Evolutionary conservation across 2,329 filamentous ascomycete species (phyloP).

Genomic region (Trichophyton benhamiae): DNA sequence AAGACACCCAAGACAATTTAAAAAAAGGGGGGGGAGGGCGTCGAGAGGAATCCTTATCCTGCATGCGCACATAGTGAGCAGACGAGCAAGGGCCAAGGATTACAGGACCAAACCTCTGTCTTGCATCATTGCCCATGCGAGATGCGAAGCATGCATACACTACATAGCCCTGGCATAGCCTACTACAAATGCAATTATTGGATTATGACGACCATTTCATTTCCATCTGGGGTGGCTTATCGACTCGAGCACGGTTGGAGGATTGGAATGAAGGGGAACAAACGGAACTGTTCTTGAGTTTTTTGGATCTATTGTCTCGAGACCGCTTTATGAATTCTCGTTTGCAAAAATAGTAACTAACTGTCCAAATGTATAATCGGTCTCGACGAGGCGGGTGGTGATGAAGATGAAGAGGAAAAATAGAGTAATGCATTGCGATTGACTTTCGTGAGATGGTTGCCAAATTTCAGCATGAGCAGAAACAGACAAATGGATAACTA

Average conservation of each 20-base stretch:
- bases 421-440: background rate
- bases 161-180: background rate
- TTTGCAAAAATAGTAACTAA: background rate
- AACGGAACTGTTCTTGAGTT: background rate
- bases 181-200: background rate
- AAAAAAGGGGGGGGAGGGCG: background rate
- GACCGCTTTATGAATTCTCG: background rate
- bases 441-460: background rate
- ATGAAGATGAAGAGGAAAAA: background rate
- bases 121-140: conserved; percentile 2
- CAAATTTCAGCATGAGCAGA: background rate
- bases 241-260: background rate
- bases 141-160: conserved; percentile 1
- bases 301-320: background rate
- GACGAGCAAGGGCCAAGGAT: background rate
- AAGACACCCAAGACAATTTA: too few species aligned
- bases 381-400: background rate
- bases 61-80: background rate
- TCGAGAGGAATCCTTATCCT: background rate
- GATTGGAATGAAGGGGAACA: background rate
- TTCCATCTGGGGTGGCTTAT: background rate
- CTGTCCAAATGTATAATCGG: background rate
- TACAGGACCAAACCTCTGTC: background rate
- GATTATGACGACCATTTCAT: background rate
- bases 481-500: background rate